A percentile compares a stretch with the other conserved stretches of the same genome.
Evolutionary conservation across 305 asterid genomes (phyloP).

Genomic region (Rubia peregrina): DNA sequence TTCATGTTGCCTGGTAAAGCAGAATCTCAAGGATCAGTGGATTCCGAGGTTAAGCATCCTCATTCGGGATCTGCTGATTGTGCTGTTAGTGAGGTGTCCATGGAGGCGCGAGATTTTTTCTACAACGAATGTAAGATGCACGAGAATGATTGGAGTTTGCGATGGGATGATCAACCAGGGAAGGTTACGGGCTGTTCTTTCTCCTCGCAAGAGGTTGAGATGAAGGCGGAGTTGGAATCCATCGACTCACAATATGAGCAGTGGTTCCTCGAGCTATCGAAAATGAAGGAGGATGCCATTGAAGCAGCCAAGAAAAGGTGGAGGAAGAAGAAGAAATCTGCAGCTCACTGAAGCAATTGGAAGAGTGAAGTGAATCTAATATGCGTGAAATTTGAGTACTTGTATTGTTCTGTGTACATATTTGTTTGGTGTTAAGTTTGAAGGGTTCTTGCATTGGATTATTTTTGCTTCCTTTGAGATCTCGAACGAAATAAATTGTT

Average conservation of each 20-base stretch:
- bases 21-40: constrained; percentile 39
- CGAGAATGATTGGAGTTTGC: constrained; percentile 22
- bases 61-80: constrained; percentile 20
- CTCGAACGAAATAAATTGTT: neutral
- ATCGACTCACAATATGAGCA: constrained; percentile 54
- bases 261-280: constrained; percentile 44
- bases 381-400: neutral
- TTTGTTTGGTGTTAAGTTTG: neutral
- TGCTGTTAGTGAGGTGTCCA: constrained; percentile 16
- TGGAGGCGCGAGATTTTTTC: constrained; percentile 35
- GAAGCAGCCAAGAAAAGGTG: constrained; percentile 57
- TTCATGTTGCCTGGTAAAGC: constrained; percentile 18
- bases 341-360: constrained; percentile 19
- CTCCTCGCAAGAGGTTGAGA: constrained; percentile 26
- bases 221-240: constrained; percentile 44
- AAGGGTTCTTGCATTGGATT: constrained; percentile 1
- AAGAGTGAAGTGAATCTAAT: neutral
- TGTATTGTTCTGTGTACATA: neutral
- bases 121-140: constrained; percentile 31
- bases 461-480: neutral
- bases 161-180: constrained; percentile 16
- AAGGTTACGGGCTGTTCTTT: constrained; percentile 23
- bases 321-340: constrained; percentile 31
- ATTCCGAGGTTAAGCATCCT: constrained; percentile 22
- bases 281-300: constrained; percentile 48